Percentiles rank a stretch among this genome's conserved stretches.
These are phyloP conservation scores for Chytriomyces confervae DNA, from an alignment of 192 early-diverging fungal species.

Conservation along the genomic window DNA sequence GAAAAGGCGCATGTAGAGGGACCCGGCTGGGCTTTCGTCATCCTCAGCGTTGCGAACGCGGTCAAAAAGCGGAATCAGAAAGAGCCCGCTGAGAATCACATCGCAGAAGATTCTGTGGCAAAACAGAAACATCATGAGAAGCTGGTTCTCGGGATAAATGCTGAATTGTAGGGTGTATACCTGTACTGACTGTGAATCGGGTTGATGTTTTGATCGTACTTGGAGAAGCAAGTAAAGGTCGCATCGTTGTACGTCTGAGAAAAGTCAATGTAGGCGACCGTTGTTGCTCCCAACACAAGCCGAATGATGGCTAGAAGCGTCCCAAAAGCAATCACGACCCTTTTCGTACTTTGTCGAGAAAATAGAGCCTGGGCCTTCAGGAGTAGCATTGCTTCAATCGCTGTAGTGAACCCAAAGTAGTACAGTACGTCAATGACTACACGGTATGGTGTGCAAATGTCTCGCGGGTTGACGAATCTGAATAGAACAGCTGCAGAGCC, in stretches of 20 bases:
- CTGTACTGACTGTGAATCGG: neutral
- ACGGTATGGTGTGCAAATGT: neutral
- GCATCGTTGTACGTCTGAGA: neutral
- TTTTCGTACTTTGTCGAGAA: neutral
- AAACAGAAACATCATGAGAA: neutral
- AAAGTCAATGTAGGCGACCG: neutral
- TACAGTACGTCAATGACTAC: neutral
- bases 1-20: neutral
- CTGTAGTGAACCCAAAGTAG: constrained; percentile 2
- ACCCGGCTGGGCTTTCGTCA: neutral
- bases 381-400: constrained; percentile 2
- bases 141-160: neutral
- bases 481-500: neutral
- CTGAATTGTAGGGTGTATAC: neutral
- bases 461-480: neutral
- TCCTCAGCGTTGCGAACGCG: neutral
- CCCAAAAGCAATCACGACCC: neutral
- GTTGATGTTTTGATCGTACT: neutral
- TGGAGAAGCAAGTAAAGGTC: neutral
- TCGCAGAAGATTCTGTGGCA: neutral
- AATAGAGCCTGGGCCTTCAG: neutral
- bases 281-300: neutral
- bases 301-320: neutral
- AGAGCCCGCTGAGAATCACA: neutral
- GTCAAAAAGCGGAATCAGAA: constrained; percentile 1